These are phyloP conservation scores for Schizopora paradoxa DNA, from an alignment of 1,284 basidiomycete genomes.

Conservation along the genomic window DNA sequence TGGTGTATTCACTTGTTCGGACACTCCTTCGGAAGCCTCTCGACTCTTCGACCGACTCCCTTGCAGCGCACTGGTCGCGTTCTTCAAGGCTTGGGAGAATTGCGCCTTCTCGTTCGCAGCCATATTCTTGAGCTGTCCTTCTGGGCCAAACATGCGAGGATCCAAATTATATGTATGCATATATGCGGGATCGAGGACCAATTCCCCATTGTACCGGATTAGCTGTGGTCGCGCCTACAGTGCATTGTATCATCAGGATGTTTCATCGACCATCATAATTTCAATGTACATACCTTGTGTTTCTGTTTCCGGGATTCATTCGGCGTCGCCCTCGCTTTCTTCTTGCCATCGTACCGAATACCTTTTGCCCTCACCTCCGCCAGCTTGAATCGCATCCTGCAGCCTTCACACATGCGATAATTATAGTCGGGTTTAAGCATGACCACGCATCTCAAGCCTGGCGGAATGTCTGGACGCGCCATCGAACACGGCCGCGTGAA, in stretches of 20 bases:
- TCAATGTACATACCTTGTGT: neutral
- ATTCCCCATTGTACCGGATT: conserved; percentile 1
- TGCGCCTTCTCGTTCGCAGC: neutral
- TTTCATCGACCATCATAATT: neutral
- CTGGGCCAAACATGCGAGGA: conserved; percentile 1
- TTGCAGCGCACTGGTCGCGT: neutral
- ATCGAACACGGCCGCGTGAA: neutral
- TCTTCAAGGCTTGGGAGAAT: neutral
- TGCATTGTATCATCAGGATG: neutral
- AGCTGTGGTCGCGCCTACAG: neutral
- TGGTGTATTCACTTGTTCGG: neutral
- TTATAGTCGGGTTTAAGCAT: conserved; percentile 1
- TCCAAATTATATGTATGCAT: conserved; percentile 3
- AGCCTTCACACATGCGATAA: conserved; percentile 1
- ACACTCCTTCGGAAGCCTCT: neutral
- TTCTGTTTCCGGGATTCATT: neutral
- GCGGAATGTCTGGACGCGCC: neutral
- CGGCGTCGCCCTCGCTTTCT: neutral
- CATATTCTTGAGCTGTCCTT: neutral
- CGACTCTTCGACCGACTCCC: neutral
- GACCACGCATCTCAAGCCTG: neutral
- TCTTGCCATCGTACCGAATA: conserved; percentile 3
- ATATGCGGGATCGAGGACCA: conserved; percentile 2
- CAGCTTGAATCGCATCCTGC: conserved; percentile 5
- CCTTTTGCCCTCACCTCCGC: neutral